These are phyloP conservation scores for Cryptococcus floricola DNA, from an alignment of 1,284 basidiomycete genomes.

Conservation along the genomic window DNA sequence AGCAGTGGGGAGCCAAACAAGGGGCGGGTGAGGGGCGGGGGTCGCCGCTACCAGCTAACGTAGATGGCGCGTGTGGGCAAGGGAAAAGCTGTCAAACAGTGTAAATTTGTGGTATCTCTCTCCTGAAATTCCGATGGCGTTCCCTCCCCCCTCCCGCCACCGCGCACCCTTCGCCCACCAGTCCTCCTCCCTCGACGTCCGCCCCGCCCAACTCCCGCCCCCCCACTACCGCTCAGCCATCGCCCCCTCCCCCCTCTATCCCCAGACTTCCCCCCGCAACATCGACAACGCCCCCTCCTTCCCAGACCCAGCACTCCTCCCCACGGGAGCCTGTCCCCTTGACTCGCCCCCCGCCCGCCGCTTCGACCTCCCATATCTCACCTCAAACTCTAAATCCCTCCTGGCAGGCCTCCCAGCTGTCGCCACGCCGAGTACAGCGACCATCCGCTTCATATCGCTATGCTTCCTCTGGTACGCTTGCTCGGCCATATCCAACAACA, in stretches of 20 bases:
- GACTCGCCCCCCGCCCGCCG: constrained; percentile 12
- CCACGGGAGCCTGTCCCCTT: constrained; percentile 7
- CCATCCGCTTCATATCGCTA: constrained; percentile 44
- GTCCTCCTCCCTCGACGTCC: constrained; percentile 27
- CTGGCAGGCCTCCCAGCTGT: constrained; percentile 21
- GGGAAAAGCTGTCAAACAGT: too few species aligned
- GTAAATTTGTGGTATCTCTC: too few species aligned
- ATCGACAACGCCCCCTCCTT: constrained; percentile 3
- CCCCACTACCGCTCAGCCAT: constrained; percentile 10
- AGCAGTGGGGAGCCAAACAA: too few species aligned
- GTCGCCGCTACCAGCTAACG: too few species aligned
- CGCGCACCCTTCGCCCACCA: constrained; percentile 41
- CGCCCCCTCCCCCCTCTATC: constrained; percentile 1
- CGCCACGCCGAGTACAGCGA: constrained; percentile 29
- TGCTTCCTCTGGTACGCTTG: constrained; percentile 50
- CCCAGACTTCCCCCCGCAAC: constrained; percentile 2
- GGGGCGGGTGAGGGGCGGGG: too few species aligned
- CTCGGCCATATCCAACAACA: constrained; percentile 50
- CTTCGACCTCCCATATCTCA: constrained; percentile 2
- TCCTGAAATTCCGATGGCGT: too few species aligned
- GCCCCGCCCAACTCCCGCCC: constrained; percentile 5
- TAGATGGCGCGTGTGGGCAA: too few species aligned
- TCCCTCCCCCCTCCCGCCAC: constrained; percentile 22
- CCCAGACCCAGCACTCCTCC: background rate
- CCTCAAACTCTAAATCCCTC: constrained; percentile 13